Evolutionary conservation across 169 alveolate species (phyloP).

Genomic region (Babesia sp.): DNA sequence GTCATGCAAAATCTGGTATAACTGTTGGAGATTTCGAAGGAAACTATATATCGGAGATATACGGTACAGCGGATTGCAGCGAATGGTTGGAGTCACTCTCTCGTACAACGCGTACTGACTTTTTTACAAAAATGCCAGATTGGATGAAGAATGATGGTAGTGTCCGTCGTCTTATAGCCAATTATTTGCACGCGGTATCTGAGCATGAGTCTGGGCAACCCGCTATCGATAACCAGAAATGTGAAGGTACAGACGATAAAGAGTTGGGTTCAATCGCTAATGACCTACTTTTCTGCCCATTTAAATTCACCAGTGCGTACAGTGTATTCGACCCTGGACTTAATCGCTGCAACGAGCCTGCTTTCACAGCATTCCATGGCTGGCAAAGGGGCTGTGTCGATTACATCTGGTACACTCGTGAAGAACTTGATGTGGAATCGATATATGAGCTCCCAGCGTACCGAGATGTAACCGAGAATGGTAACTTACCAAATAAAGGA

Average conservation of each 20-base stretch:
- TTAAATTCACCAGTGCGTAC: constrained; percentile 62
- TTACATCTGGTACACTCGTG: constrained; percentile 75
- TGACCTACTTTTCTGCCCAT: constrained; percentile 54
- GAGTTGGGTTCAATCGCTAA: neutral
- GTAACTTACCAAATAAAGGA: constrained; percentile 68
- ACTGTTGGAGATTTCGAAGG: constrained; percentile 58
- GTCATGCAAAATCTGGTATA: constrained; percentile 56
- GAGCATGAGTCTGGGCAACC: constrained; percentile 3
- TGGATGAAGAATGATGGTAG: constrained; percentile 6
- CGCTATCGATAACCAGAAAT: neutral
- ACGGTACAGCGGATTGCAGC: constrained; percentile 11
- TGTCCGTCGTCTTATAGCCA: neutral
- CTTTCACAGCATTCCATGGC: constrained; percentile 84
- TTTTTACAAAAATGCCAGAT: constrained; percentile 23
- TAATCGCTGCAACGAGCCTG: constrained; percentile 63
- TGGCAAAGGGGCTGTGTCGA: constrained; percentile 84
- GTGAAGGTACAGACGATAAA: neutral
- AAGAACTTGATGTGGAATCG: constrained; percentile 60
- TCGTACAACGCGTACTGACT: neutral
- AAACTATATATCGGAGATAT: constrained; percentile 50
- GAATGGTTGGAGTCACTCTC: constrained; percentile 27
- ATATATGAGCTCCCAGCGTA: constrained; percentile 63
- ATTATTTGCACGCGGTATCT: neutral
- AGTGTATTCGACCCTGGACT: constrained; percentile 36
- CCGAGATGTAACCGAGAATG: constrained; percentile 40